These are phyloP conservation scores for Basipetospora chlamydospora DNA, from an alignment of 2,329 filamentous ascomycete species.

Conservation along the genomic window DNA sequence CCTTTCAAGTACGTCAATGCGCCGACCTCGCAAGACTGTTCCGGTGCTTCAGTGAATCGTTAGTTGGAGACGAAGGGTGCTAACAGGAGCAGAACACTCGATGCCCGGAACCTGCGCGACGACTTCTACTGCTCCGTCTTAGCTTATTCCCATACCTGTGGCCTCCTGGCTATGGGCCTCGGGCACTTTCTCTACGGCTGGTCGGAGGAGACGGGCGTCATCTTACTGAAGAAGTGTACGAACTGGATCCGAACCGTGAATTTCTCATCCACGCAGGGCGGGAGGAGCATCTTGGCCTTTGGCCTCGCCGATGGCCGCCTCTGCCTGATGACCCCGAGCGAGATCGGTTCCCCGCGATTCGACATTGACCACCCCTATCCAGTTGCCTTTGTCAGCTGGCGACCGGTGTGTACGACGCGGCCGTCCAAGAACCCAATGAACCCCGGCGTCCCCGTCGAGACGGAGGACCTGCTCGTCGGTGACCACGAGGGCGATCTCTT, in stretches of 20 bases:
- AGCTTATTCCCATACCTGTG: constrained; percentile 63
- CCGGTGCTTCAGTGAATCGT: neutral
- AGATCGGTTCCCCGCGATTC: constrained; percentile 54
- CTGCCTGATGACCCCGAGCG: constrained; percentile 62
- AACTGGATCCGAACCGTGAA: constrained; percentile 68
- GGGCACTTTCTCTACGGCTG: constrained; percentile 71
- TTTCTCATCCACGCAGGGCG: constrained; percentile 69
- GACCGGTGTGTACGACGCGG: constrained; percentile 43
- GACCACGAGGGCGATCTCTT: constrained; percentile 73
- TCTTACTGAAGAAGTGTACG: constrained; percentile 30
- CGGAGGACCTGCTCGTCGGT: constrained; percentile 75
- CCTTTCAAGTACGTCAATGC: constrained; percentile 7
- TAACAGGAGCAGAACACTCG: constrained; percentile 51
- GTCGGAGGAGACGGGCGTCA: constrained; percentile 62
- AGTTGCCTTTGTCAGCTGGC: constrained; percentile 71
- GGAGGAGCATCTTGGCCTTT: constrained; percentile 68
- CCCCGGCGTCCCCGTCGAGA: constrained; percentile 38
- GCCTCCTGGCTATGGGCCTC: constrained; percentile 72
- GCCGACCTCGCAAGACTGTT: neutral
- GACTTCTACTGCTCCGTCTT: constrained; percentile 92
- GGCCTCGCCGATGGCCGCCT: constrained; percentile 67
- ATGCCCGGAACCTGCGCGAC: constrained; percentile 77
- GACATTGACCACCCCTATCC: constrained; percentile 56
- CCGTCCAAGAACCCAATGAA: constrained; percentile 34
- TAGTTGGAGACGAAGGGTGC: constrained; percentile 5